Evolutionary conservation across 495 filamentous ascomycete species (phyloP), one percentile per base, ranked within the genome.

Genomic region (Cudoniella acicularis): DNA sequence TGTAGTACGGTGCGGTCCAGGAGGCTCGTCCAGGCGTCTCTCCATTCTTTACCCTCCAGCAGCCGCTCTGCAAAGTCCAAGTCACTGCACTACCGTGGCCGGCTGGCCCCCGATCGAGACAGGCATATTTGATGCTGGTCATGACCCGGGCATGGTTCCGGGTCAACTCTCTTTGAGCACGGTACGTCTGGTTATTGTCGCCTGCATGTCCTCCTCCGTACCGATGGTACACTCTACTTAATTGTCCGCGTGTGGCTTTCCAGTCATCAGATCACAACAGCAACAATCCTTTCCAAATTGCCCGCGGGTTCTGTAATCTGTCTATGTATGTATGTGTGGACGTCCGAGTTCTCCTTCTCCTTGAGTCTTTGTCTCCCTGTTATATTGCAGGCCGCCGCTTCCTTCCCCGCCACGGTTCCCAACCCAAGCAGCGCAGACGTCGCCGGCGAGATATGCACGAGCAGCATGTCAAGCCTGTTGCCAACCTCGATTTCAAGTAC

Each of bases 101-200:
- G 9, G n/a, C 36, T 9, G 36, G 36, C n/a, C 54, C 51, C 59
- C 58, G 51, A 59, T 59, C 55, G 40, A 20, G 48, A 52, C 50
- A 59, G 49, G 47, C 57, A 54, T 59, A 50, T 24, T 57, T 55
- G 49, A 54, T 61, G 16, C 17, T n/a, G 4, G 56, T 55, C 56
- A 57, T 59, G 52, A 55, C 50, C 59, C 41, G 48, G 46, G 30
- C 40, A 27, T 56, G 54, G 20, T 59, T 46, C 63, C 63, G 54
- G 50, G 62, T 59, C 52, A 65, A 61, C 48, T 65, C 59, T 62
- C 57, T 65, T 62, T 60, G 56, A 59, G 61, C 60, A 57, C n/a
- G n/a, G n/a, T n/a, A 59, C 63, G 62, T 61, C 59, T 65, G 27
- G 20, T 65, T 61, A 47, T 51, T 61, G 63, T 54, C 58, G 23